Evolutionary conservation across 2,329 filamentous ascomycete species (phyloP).

Genomic region (Exophiala alcalophila): DNA sequence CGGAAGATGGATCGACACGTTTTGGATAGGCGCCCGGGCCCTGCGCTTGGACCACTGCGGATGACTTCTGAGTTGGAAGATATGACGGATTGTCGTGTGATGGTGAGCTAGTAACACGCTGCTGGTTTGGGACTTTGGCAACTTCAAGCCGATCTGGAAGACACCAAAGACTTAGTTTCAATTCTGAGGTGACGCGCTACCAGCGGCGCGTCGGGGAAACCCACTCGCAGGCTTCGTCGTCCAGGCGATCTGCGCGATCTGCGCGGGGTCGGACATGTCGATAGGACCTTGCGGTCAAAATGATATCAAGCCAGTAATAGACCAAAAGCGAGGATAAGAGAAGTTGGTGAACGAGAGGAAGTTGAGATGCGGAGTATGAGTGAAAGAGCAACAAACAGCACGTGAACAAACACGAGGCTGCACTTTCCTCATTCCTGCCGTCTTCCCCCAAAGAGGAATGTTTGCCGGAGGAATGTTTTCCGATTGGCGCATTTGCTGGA

Average conservation of each 20-base stretch:
- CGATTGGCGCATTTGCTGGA: slow-evolving; percentile 4
- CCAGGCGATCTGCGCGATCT: too few relatives aligned
- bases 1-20: slow-evolving; percentile 2
- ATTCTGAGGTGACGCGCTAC: too few relatives aligned
- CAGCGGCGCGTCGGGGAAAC: too few relatives aligned
- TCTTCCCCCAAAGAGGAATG: too few relatives aligned
- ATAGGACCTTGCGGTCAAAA: neutral
- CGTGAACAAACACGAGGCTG: neutral
- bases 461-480: neutral
- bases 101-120: neutral
- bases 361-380: too few relatives aligned
- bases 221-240: too few relatives aligned
- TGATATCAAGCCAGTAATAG: neutral
- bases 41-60: slow-evolving; percentile 1
- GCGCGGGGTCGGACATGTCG: neutral
- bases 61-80: neutral
- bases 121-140: neutral
- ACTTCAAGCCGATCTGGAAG: neutral
- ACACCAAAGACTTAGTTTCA: neutral
- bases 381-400: too few relatives aligned
- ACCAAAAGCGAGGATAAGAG: too few relatives aligned
- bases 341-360: too few relatives aligned
- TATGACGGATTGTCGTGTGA: slow-evolving; percentile 1
- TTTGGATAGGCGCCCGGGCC: neutral
- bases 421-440: slow-evolving; percentile 1